Base-by-base conservation (phyloP, 352 stramenopile genomes). In the Hyaloperonospora arabidopsidis region DNA sequence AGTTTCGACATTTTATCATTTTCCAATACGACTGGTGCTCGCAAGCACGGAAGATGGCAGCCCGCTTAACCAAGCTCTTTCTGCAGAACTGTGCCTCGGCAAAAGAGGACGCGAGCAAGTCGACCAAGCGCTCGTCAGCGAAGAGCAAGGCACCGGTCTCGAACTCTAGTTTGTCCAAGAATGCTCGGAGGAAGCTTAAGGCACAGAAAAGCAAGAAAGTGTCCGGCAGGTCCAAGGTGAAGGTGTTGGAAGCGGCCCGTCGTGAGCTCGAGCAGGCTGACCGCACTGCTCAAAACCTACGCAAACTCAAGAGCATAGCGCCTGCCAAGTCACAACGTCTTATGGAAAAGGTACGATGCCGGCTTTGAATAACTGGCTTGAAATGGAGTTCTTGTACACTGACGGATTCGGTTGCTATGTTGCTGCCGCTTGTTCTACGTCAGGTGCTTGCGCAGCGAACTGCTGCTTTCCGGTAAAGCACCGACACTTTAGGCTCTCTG, bases 31-130 rank as follows among this genome's bases (percentile, higher is more conserved):
- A 65, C 38, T 69, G 61, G 61, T 21, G 41, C 25, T 4, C 25
- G 8, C 25, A 48, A 40, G 21, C 29, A 6, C 13, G 12, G 19
- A 61, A 21, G 13, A 88, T 88, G 78, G 67, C 78, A 36, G 57
- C 78, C 0, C 75, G 74, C 41, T 65, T 88, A 52, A 88, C 78
- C 38, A 86, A 88, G 68, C 70, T 84, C 45, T 86, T 88, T 65
- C 68, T 88, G 54, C 69, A 84, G 60, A 75, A 81, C 58, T 78
- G 68, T 53, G 61, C 70, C 22, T 45, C 54, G 5, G 36, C 38
- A 2, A 67, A 60, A 53, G 52, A 50, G 39, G 53, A 52, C 8
- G 43, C 53, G 22, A 56, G n/a, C 36, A 61, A 61, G 36, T 43
- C 57, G 2, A 25, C 32, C 22, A 67, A 59, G 36, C 36, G 40